Conservation (phyloP, 306 rosid species). For the Alnus rubra region DNA sequence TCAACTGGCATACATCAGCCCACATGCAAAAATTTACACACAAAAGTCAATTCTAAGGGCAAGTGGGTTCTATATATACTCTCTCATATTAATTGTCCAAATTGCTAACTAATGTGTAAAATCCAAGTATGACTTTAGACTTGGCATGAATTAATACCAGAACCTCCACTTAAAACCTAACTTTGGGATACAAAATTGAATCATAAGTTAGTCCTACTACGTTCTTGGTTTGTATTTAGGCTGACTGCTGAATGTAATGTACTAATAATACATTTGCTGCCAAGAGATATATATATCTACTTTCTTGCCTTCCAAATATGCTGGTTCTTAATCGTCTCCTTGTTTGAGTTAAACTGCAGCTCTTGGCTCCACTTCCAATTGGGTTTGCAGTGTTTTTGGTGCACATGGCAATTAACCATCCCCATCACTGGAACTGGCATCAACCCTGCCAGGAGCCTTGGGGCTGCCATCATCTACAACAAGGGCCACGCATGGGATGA, state of each 20-base stretch:
- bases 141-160: not conserved
- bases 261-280: no score
- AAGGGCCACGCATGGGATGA: conserved; percentile 45
- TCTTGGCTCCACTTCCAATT: conserved; percentile 52
- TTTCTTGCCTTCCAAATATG: not conserved
- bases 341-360: conserved; percentile 24
- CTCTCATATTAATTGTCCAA: no score
- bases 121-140: not conserved
- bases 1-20: no score
- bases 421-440: conserved; percentile 50
- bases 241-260: no score
- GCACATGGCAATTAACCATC: conserved; percentile 43
- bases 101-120: not conserved
- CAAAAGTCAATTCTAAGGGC: no score
- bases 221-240: not conserved
- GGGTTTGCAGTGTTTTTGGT: conserved; percentile 52
- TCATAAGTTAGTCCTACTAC: not conserved
- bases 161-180: not conserved
- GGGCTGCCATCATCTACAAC: conserved; percentile 48
- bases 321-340: not conserved
- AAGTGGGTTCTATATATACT: no score
- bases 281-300: not conserved
- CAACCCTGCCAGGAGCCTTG: conserved; percentile 55
- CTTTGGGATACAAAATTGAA: not conserved
- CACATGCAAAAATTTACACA: no score